Evolutionary conservation across 2,329 filamentous ascomycete species (phyloP).

Genomic region (Fusarium armeniacum): DNA sequence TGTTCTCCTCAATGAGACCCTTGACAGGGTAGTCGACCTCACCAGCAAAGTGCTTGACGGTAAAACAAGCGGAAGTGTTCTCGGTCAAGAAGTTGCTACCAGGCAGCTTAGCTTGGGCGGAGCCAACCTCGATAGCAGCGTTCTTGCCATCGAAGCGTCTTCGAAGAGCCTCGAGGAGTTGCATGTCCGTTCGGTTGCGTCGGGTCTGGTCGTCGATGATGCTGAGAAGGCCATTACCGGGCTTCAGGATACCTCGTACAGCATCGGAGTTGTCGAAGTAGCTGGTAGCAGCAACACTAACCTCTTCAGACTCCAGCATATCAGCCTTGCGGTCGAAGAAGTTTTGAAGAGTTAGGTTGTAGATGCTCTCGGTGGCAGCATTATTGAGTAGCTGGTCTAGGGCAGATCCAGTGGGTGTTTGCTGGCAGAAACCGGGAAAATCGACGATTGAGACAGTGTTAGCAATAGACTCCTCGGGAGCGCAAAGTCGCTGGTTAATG

Average conservation of each 20-base stretch:
- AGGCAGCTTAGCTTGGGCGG: slow-evolving; percentile 80
- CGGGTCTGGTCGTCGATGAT: slow-evolving; percentile 97
- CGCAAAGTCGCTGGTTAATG: slow-evolving; percentile 91
- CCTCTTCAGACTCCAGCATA: slow-evolving; percentile 93
- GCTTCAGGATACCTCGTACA: slow-evolving; percentile 90
- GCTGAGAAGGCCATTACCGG: slow-evolving; percentile 91
- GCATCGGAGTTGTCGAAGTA: slow-evolving; percentile 99
- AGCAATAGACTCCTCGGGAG: slow-evolving; percentile 85
- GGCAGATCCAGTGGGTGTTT: slow-evolving; percentile 83
- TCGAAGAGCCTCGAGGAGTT: slow-evolving; percentile 89
- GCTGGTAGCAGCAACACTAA: slow-evolving; percentile 88
- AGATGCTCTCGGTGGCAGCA: slow-evolving; percentile 90
- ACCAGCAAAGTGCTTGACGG: slow-evolving; percentile 94
- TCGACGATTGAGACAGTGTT: slow-evolving; percentile 97
- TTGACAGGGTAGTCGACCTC: slow-evolving; percentile 94
- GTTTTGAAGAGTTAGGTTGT: slow-evolving; percentile 92
- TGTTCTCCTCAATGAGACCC: slow-evolving; percentile 93
- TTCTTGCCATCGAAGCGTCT: slow-evolving; percentile 97
- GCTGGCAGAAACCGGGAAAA: slow-evolving; percentile 94
- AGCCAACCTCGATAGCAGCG: slow-evolving; percentile 84
- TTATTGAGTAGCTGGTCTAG: slow-evolving; percentile 96
- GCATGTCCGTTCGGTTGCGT: slow-evolving; percentile 87
- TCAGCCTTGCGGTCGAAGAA: slow-evolving; percentile 97
- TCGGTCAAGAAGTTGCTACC: slow-evolving; percentile 92
- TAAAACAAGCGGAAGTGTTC: slow-evolving; percentile 85